Percentiles rank a stretch among this genome's conserved stretches.
Conservation (phyloP, 108 stramenopile species). For the Nitzschia sp. region DNA sequence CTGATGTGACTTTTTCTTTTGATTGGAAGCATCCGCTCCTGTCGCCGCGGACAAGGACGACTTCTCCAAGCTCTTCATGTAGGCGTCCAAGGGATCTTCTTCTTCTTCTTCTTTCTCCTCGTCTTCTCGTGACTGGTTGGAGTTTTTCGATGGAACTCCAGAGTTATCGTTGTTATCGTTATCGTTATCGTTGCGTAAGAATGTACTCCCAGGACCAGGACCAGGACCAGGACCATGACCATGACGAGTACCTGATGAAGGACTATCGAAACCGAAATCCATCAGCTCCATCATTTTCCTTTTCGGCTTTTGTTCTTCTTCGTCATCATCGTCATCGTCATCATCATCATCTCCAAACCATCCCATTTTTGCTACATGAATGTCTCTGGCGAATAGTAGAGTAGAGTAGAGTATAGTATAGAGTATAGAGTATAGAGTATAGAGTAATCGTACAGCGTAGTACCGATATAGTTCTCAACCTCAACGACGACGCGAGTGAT, state of each 20-base stretch:
- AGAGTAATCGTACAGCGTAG: too few relatives aligned
- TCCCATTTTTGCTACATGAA: too few relatives aligned
- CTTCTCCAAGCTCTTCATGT: slow-evolving; percentile 65
- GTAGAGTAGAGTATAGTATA: too few relatives aligned
- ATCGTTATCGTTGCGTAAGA: not conserved
- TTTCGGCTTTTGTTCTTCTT: slow-evolving; percentile 1
- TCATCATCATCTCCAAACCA: slow-evolving; percentile 25
- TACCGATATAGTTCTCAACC: too few relatives aligned
- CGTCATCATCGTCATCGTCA: slow-evolving; percentile 18
- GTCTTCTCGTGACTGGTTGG: not conserved
- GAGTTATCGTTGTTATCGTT: not conserved
- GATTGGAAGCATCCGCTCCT: not conserved
- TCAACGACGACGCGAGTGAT: too few relatives aligned
- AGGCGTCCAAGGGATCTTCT: slow-evolving; percentile 84
- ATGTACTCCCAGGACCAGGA: not conserved
- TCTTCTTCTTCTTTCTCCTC: slow-evolving; percentile 40
- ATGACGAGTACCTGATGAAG: not conserved
- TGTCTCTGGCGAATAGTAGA: too few relatives aligned
- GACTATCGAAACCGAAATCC: not conserved
- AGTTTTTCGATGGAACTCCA: not conserved
- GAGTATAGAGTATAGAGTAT: too few relatives aligned
- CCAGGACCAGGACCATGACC: not conserved
- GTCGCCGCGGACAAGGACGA: too few relatives aligned
- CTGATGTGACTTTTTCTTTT: not conserved
- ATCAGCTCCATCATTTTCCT: not conserved